These are phyloP conservation scores for Neodidymelliopsis sp. DNA, from an alignment of 2,329 filamentous ascomycete species.

Conservation along the genomic window DNA sequence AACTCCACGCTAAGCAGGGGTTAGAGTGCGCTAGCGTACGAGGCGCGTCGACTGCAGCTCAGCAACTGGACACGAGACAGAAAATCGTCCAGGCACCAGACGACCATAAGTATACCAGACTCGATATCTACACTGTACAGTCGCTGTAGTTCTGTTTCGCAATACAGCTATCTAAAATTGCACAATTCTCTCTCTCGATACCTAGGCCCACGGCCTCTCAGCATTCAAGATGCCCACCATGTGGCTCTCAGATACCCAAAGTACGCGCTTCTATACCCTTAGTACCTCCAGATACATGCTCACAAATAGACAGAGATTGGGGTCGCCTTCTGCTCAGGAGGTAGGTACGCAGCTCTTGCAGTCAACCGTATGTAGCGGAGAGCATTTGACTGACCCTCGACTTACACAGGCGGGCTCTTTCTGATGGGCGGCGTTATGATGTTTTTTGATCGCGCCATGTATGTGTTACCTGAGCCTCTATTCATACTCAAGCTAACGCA, in stretches of 20 bases:
- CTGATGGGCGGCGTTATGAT: constrained; percentile 91
- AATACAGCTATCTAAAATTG: no score
- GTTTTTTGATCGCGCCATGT: constrained; percentile 98
- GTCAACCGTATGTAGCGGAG: constrained; percentile 27
- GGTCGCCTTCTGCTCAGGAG: constrained; percentile 96
- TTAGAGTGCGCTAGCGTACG: constrained; percentile 7
- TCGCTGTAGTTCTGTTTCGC: background rate
- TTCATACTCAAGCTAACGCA: constrained; percentile 13
- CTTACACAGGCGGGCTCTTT: constrained; percentile 81
- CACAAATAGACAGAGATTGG: constrained; percentile 75
- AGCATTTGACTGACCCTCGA: constrained; percentile 4
- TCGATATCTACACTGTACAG: background rate
- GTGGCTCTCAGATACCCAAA: constrained; percentile 96
- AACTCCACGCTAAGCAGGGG: constrained; percentile 35
- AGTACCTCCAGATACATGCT: background rate
- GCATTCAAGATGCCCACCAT: constrained; percentile 73
- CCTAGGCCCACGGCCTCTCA: background rate
- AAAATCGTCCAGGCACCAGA: constrained; percentile 10
- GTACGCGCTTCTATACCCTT: constrained; percentile 61
- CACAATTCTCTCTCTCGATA: background rate
- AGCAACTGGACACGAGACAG: constrained; percentile 16
- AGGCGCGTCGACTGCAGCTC: constrained; percentile 16
- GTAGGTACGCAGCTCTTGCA: constrained; percentile 65
- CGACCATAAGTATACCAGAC: background rate
- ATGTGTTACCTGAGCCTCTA: constrained; percentile 44